Conservation (phyloP, 2,329 filamentous ascomycete species). For the Trichoderma hamatum region DNA sequence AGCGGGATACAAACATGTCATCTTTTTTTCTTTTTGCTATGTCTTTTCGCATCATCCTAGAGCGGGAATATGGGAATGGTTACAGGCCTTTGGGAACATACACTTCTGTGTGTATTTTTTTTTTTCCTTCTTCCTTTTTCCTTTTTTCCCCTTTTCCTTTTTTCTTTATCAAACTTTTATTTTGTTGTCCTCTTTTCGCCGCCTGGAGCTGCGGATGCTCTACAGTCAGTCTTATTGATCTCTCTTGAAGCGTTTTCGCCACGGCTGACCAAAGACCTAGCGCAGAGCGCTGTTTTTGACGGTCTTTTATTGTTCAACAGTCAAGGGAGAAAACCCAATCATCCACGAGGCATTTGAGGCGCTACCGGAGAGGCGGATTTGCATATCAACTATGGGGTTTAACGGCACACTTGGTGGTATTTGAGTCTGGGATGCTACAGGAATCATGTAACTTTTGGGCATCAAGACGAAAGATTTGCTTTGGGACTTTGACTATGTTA, state of each 20-base stretch:
- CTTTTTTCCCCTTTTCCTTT: not conserved
- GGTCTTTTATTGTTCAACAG: not conserved
- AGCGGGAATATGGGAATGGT: constrained; percentile 11
- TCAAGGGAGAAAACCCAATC: constrained; percentile 9
- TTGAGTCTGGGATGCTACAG: constrained; percentile 32
- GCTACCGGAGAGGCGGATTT: constrained; percentile 26
- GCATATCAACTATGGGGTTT: constrained; percentile 28
- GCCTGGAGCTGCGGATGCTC: not conserved
- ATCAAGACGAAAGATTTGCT: constrained; percentile 35
- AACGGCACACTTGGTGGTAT: constrained; percentile 30
- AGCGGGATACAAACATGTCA: not conserved
- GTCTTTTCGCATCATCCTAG: constrained; percentile 23
- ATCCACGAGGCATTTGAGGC: constrained; percentile 25
- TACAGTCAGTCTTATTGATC: not conserved
- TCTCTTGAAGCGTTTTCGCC: not conserved
- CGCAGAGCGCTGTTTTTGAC: not conserved
- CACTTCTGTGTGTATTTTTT: not conserved
- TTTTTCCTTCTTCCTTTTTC: not conserved
- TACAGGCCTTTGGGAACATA: constrained; percentile 1
- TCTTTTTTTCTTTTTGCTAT: constrained; percentile 20
- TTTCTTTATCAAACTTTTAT: no score
- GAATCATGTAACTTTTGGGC: constrained; percentile 34
- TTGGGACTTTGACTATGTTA: constrained; percentile 37
- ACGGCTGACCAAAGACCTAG: not conserved
- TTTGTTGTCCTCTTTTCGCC: not conserved